Percentiles rank a stretch among this genome's conserved stretches.
These are phyloP conservation scores for Rosa multiflora DNA, from an alignment of 306 rosid species.

Conservation along the genomic window DNA sequence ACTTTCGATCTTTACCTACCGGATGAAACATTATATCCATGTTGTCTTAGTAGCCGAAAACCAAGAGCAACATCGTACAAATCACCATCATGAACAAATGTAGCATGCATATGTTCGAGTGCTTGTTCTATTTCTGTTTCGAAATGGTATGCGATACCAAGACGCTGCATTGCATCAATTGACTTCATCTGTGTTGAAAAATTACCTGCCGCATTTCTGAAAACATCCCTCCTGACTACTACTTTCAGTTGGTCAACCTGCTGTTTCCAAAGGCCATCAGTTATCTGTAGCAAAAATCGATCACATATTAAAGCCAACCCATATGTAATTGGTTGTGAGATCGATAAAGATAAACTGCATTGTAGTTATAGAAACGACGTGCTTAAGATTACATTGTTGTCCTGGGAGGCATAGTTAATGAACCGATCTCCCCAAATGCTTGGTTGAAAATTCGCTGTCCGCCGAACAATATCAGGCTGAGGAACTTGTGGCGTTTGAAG, in stretches of 20 bases:
- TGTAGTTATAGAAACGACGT: no score
- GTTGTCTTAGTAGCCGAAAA: constrained; percentile 53
- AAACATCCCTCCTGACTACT: constrained; percentile 23
- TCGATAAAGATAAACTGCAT: no score
- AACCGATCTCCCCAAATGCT: constrained; percentile 6
- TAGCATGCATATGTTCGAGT: constrained; percentile 18
- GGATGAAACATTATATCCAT: constrained; percentile 29
- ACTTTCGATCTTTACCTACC: constrained; percentile 6
- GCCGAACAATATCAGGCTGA: neutral
- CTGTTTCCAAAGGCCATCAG: neutral
- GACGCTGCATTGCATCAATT: constrained; percentile 37
- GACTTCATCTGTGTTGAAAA: constrained; percentile 12
- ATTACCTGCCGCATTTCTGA: neutral
- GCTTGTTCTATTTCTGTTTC: constrained; percentile 33
- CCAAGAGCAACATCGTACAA: constrained; percentile 28
- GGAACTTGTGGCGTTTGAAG: neutral
- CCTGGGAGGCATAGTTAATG: neutral
- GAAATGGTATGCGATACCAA: constrained; percentile 32
- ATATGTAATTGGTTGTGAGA: no score
- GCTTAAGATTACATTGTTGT: neutral
- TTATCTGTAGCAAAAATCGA: neutral
- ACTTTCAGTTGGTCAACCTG: neutral
- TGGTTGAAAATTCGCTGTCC: neutral
- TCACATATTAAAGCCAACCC: no score
- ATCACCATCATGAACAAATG: neutral